Conservation (phyloP, 345 rosid species). For the Salix koriyanagi region DNA sequence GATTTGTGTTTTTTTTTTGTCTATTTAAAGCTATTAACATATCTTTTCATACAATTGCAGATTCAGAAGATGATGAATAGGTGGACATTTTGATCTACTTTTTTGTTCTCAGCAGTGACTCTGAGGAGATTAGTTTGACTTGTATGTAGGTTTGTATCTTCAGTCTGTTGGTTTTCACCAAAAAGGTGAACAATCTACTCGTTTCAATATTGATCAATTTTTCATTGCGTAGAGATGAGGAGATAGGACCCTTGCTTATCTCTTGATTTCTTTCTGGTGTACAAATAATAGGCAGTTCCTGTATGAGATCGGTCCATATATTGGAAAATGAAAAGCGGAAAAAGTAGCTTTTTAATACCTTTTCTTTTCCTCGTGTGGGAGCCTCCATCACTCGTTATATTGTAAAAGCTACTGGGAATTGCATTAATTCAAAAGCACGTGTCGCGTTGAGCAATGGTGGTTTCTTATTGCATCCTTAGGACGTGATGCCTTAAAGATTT, state of each 20-base stretch:
- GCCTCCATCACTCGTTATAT: not conserved
- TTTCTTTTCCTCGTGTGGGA: not conserved
- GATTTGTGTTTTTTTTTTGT: not conserved
- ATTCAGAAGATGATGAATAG: constrained; percentile 95
- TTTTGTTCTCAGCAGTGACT: constrained; percentile 15
- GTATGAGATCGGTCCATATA: constrained; percentile 25
- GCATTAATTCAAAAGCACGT: not conserved
- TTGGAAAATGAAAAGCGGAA: constrained; percentile 10
- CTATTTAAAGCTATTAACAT: not conserved
- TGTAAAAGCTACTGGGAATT: not conserved
- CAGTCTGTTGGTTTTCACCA: constrained; percentile 10
- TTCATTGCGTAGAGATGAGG: constrained; percentile 20
- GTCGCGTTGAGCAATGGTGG: not conserved
- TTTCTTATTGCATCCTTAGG: not conserved
- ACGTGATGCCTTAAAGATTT: not conserved
- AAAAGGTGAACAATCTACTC: constrained; percentile 18
- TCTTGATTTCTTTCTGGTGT: constrained; percentile 28
- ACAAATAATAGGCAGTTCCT: constrained; percentile 36
- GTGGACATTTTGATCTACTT: constrained; percentile 7
- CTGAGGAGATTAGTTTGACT: constrained; percentile 11
- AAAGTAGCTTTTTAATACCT: not conserved
- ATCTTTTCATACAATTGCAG: constrained; percentile 38
- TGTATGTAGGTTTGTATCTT: constrained; percentile 16
- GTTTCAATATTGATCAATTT: constrained; percentile 10
- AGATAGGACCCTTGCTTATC: constrained; percentile 9